Conservation (phyloP, 345 rosid genomes). For the Carallia pectinifolia region DNA sequence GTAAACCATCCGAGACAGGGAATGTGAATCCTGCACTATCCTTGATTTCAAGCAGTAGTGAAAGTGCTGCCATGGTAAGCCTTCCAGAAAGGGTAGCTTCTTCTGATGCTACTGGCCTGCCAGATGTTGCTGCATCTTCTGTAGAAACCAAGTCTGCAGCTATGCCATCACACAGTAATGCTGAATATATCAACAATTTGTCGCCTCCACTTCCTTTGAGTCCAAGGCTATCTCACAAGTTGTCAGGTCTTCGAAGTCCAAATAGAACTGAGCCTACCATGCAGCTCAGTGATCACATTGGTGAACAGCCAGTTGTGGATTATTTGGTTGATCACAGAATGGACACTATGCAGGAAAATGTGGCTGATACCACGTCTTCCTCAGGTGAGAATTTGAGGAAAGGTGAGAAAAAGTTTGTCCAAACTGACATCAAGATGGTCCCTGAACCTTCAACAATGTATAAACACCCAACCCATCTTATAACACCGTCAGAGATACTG, state of each 20-base stretch:
- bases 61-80: no score
- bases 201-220: conserved; percentile 55
- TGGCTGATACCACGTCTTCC: conserved; percentile 34
- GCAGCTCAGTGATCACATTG: conserved; percentile 41
- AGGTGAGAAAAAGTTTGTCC: conserved; percentile 42
- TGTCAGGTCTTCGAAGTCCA: conserved; percentile 46
- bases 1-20: conserved; percentile 31
- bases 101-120: conserved; percentile 31
- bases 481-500: conserved; percentile 50
- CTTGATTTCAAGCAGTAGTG: no score
- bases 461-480: conserved; percentile 76
- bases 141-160: conserved; percentile 42
- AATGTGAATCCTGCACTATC: no score
- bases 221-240: conserved; percentile 52
- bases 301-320: conserved; percentile 42
- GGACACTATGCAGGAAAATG: conserved; percentile 35
- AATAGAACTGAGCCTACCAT: conserved; percentile 38
- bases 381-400: conserved; percentile 42
- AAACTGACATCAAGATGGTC: conserved; percentile 47
- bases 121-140: conserved; percentile 29
- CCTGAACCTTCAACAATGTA: conserved; percentile 43
- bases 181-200: conserved; percentile 40
- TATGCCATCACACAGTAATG: conserved; percentile 41
- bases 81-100: conserved; percentile 39
- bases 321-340: conserved; percentile 57